These are phyloP conservation scores for Fraxinus xanthoxyloides DNA, from an alignment of 305 asterid species.

Conservation along the genomic window DNA sequence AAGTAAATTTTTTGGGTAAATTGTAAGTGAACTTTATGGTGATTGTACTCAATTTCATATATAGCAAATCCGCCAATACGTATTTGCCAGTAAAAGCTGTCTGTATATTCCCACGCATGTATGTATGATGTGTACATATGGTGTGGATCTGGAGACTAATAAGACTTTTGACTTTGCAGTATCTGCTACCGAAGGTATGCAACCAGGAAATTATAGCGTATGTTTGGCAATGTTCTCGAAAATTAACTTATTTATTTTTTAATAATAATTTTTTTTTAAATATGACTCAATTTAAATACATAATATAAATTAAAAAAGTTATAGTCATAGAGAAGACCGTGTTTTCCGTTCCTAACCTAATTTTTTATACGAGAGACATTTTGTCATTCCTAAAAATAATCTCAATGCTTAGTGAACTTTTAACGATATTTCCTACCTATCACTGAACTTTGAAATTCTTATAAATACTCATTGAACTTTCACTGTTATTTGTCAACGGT, in stretches of 20 bases:
- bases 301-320: background rate
- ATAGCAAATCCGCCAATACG: background rate
- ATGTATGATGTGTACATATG: background rate
- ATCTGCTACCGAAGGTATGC: background rate
- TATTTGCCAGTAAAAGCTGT: background rate
- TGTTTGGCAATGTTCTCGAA: no score
- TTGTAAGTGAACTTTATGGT: background rate
- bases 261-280: no score
- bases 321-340: background rate
- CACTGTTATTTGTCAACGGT: background rate
- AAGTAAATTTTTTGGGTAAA: background rate
- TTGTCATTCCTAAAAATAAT: background rate
- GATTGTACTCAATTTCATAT: background rate
- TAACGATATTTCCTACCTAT: background rate
- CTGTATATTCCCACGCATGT: background rate
- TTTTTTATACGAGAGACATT: background rate
- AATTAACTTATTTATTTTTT: no score
- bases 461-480: background rate
- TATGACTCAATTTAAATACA: no score
- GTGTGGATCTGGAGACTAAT: background rate
- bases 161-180: background rate
- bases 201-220: background rate
- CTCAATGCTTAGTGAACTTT: background rate
- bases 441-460: background rate
- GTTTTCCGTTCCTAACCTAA: background rate